Conservation (phyloP, 2,329 filamentous ascomycete species). For the Fusarium sp. region DNA sequence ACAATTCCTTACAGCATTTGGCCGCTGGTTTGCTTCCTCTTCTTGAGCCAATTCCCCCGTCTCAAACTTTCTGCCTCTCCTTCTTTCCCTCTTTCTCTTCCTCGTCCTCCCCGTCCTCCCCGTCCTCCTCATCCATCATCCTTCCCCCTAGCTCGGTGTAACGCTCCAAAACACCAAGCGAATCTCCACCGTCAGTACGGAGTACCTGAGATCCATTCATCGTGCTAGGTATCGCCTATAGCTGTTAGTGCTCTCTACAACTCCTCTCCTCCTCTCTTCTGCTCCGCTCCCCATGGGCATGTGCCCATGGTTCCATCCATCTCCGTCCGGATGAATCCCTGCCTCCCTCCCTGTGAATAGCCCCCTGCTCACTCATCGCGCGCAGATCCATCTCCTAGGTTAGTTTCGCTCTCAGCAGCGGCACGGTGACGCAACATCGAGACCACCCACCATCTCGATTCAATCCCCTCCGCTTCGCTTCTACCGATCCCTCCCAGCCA, state of each 20-base stretch:
- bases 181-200: constrained; percentile 23
- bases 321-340: constrained; percentile 16
- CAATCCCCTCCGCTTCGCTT: constrained; percentile 40
- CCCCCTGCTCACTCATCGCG: constrained; percentile 37
- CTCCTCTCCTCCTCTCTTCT: constrained; percentile 2
- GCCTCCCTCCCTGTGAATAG: constrained; percentile 30
- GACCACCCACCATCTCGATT: constrained; percentile 45
- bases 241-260: constrained; percentile 20
- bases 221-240: constrained; percentile 7
- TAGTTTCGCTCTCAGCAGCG: constrained; percentile 42
- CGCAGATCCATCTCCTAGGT: constrained; percentile 44
- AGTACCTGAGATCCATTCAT: constrained; percentile 25
- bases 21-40: constrained; percentile 8
- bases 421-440: constrained; percentile 48
- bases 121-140: constrained; percentile 9
- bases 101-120: not conserved
- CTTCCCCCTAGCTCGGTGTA: constrained; percentile 7
- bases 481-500: constrained; percentile 42
- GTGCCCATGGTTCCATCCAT: constrained; percentile 21
- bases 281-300: constrained; percentile 37
- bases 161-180: constrained; percentile 25
- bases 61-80: not conserved
- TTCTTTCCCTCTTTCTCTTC: not conserved
- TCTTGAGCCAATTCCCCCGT: constrained; percentile 17
- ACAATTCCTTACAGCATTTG: constrained; percentile 2